Evolutionary conservation across 73 alveolate genomes (phyloP), one percentile per base, ranked within the genome.

Genomic region (Symbiodinium natans): DNA sequence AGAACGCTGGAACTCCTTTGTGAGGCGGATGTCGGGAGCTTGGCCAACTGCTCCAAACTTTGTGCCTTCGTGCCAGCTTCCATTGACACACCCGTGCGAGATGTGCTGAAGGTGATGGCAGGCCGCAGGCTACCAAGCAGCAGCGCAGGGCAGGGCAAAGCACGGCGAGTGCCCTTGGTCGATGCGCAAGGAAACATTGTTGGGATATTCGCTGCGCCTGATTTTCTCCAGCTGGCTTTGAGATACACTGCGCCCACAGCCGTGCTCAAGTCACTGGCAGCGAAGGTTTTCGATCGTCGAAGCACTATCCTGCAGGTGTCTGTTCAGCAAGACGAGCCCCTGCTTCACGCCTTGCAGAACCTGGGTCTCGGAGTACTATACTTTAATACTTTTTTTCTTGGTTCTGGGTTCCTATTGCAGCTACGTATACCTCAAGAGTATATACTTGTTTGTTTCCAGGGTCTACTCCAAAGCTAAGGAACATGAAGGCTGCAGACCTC

Each of bases 171-270:
- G 27, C 82, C 41, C 27, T 19, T 46, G 93, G 40, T 74, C 43
- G 84, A 74, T 13, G 84, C 84, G 11, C 43, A 74, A n/a, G 84
- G 84, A 23, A n/a, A 27, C 59, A 19, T 54, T 83, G 94, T 86
- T 38, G 88, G 89, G 6, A 82, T 90, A 0, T 90, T 90, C 41
- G 33, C 89, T 21, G 48, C 77, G 21, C 40, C 80, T 13, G 97
- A 90, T 42, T 90, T 90, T 48, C 52, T 90, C 77, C 41, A 90
- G 15, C 54, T 90, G 41, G 88, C 97, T 3, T 33, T 90, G 94
- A 38, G 80, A 73, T 90, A 68, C 97, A 71, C 97, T 9, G 97
- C 89, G 29, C 97, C 97, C 39, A 71, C 97, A 23, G 97, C 97
- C 2, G 97, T 90, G 39, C 34, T 90, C 56, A 90, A 90, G 77